These are phyloP conservation scores for Cryptosporidium sp. DNA, from an alignment of 169 alveolate species.

Conservation along the genomic window DNA sequence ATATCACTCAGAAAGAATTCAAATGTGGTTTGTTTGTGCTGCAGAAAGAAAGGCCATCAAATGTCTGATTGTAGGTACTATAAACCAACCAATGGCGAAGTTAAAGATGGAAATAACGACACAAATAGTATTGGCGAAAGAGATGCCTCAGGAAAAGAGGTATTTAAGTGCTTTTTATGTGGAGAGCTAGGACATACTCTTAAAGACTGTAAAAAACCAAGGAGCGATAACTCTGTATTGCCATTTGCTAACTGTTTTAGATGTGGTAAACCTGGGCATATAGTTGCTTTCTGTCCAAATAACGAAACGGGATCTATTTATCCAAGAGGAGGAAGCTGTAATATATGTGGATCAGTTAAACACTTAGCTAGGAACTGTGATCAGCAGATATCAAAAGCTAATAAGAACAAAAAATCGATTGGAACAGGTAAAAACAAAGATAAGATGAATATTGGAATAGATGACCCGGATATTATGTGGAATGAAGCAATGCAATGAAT, in stretches of 20 bases:
- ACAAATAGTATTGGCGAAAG: neutral
- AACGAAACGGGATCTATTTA: constrained; percentile 51
- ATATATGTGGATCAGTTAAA: constrained; percentile 68
- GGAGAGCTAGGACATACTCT: constrained; percentile 69
- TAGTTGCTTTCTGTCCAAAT: constrained; percentile 66
- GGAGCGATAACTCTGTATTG: constrained; percentile 40
- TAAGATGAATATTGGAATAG: neutral
- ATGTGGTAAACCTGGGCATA: constrained; percentile 61
- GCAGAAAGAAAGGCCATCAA: constrained; percentile 68
- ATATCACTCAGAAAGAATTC: constrained; percentile 26
- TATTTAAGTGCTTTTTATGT: constrained; percentile 39
- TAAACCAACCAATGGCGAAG: neutral
- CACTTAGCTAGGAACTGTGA: constrained; percentile 66
- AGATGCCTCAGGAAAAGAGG: neutral
- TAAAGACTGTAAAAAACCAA: constrained; percentile 57
- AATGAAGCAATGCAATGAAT: constrained; percentile 20
- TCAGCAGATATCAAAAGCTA: neutral
- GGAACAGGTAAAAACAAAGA: neutral
- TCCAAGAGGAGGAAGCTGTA: constrained; percentile 72
- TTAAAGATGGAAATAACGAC: neutral
- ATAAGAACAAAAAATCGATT: neutral
- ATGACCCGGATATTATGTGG: constrained; percentile 74
- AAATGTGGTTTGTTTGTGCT: constrained; percentile 57
- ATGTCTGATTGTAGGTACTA: constrained; percentile 62
- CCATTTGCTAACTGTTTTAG: constrained; percentile 74